Base-by-base conservation (phyloP, 2,329 filamentous ascomycete genomes). In the Geosmithia flava region DNA sequence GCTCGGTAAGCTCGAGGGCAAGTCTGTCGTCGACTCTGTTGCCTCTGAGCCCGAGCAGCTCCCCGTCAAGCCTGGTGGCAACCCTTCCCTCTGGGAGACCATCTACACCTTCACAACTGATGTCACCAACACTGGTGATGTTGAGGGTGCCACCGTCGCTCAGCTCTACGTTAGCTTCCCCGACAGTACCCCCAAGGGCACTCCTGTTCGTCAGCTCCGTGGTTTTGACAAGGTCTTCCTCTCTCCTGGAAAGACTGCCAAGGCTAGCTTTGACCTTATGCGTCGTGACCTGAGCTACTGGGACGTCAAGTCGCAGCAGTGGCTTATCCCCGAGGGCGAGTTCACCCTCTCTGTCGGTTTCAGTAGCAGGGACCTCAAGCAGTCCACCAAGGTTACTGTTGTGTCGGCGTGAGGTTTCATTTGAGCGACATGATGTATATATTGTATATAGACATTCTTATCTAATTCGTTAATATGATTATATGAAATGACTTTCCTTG, bases 151-250 rank as follows among this genome's bases (percentile, higher is more conserved):
- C 2, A 66, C 71, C 10, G 71, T 80, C 1, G 63, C 72, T 2
- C 77, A 81, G 59, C 62, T 81, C 1, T 81, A 81, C 56, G 58
- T 80, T n/a, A 53, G 56, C 5, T 63, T 71, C 59, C 64, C 68
- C 42, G 57, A 58, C 19, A 57, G 57, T 46, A 52, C 67, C n/a
- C 52, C 64, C 16, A 49, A 59, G 15, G 64, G 62, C 45, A 76
- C 75, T 10, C 76, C 76, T 0, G 63, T 69, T 4, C 63, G 62
- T 45, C 68, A 72, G 54, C 66, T 76, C 7, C 64, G 74, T 53
- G 73, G 63, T 45, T 80, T 80, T 49, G 68, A 73, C 3, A 79
- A 78, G 59, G 54, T 73, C 1, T 54, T 54, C 3, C 57, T 80
- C 1, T 53, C 55, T 3, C 53, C 65, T 1, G 70, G 71, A 1